Conservation (phyloP, 1,139 yeast species). For the Zhuliangozyma blackwelliae region DNA sequence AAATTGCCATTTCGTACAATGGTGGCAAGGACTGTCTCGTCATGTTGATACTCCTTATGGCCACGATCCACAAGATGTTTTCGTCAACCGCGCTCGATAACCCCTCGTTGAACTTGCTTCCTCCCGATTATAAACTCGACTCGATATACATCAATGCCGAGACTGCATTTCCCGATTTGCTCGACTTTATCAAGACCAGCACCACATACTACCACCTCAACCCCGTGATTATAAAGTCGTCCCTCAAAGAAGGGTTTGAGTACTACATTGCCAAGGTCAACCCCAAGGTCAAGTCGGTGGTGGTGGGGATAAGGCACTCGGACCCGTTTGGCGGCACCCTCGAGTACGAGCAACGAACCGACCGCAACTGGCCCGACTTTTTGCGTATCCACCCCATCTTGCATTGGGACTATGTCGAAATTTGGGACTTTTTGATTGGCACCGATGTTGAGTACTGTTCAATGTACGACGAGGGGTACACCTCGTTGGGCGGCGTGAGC, state of each 20-base stretch:
- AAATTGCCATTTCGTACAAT: slow-evolving; percentile 74
- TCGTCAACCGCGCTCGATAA: slow-evolving; percentile 4
- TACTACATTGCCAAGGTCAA: slow-evolving; percentile 45
- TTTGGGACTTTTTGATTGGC: slow-evolving; percentile 65
- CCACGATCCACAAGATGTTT: slow-evolving; percentile 46
- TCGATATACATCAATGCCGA: slow-evolving; percentile 71
- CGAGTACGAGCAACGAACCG: slow-evolving; percentile 59
- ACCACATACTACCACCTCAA: slow-evolving; percentile 42
- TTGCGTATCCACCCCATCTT: slow-evolving; percentile 75
- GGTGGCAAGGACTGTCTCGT: slow-evolving; percentile 93
- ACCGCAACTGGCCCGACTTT: slow-evolving; percentile 85
- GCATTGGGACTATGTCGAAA: slow-evolving; percentile 73
- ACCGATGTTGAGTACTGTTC: slow-evolving; percentile 56
- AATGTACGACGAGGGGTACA: slow-evolving; percentile 73
- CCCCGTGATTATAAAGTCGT: slow-evolving; percentile 40
- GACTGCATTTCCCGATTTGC: slow-evolving; percentile 58
- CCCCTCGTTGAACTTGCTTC: slow-evolving; percentile 14
- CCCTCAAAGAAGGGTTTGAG: slow-evolving; percentile 63
- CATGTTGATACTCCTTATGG: slow-evolving; percentile 64
- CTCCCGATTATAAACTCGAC: slow-evolving; percentile 37
- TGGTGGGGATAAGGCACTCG: slow-evolving; percentile 77
- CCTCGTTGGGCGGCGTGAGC: slow-evolving; percentile 73
- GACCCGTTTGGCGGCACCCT: slow-evolving; percentile 71
- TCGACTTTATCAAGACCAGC: slow-evolving; percentile 41
- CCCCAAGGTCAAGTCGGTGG: slow-evolving; percentile 53